A percentile compares a stretch with the other conserved stretches of the same genome.
Evolutionary conservation across 2,329 filamentous ascomycete genomes (phyloP).

Genomic region (Penicillium sp.): DNA sequence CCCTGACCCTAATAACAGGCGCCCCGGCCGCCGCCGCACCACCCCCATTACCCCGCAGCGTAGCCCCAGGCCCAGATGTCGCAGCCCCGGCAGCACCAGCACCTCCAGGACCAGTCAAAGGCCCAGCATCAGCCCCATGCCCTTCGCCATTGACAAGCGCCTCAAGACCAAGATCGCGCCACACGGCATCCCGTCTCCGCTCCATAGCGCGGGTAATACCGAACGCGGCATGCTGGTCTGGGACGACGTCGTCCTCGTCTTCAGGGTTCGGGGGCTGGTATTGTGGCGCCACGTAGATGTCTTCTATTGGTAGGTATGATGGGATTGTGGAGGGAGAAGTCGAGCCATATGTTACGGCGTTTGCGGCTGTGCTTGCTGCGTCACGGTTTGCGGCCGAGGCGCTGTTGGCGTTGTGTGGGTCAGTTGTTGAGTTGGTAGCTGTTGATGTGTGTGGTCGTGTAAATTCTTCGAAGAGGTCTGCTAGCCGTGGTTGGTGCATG

Average conservation of each 20-base stretch:
- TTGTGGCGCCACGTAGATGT: conserved; percentile 59
- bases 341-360: conserved; percentile 29
- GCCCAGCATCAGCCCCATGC: conserved; percentile 14
- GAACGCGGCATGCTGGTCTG: conserved; percentile 65
- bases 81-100: conserved; percentile 17
- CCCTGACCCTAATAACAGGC: conserved; percentile 25
- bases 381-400: background rate
- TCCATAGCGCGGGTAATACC: conserved; percentile 63
- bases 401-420: conserved; percentile 3
- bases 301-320: conserved; percentile 53
- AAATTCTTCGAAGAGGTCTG: conserved; percentile 52
- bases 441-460: conserved; percentile 44
- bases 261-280: conserved; percentile 64
- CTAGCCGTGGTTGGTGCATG: conserved; percentile 48
- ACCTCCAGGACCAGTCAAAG: conserved; percentile 20
- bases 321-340: conserved; percentile 35
- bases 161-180: conserved; percentile 59
- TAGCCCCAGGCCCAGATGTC: conserved; percentile 16
- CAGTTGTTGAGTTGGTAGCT: background rate
- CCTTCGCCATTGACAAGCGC: conserved; percentile 44
- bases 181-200: conserved; percentile 51
- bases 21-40: conserved; percentile 18
- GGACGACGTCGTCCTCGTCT: conserved; percentile 65
- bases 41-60: conserved; percentile 18
- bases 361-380: conserved; percentile 7